A percentile compares a stretch with the other conserved stretches of the same genome.
phyloP scores from a whole-genome alignment of 805 yeast species.

The Myxozyma nipponensis region DNA sequence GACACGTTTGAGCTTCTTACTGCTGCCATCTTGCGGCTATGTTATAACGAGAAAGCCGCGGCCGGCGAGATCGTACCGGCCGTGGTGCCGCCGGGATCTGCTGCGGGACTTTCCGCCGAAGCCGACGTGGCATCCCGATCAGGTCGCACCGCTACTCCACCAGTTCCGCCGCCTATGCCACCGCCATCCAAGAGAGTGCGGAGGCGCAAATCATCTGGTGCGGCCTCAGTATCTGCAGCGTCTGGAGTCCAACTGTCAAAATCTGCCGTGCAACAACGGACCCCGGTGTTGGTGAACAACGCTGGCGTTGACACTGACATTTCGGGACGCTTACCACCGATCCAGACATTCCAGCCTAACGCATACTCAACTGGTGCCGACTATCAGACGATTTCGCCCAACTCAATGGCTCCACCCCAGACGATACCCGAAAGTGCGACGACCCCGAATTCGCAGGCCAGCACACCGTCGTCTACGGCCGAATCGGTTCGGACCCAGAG shows the following conservation, averaged over 20 bases:
- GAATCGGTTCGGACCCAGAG: conserved; percentile 6
- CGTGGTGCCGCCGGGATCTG: conserved; percentile 13
- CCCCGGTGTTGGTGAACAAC: too few species aligned
- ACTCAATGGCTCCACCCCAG: conserved; percentile 1
- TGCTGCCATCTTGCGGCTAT: conserved; percentile 62
- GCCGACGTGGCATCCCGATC: conserved; percentile 1
- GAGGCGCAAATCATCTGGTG: not conserved
- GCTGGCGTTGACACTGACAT: too few species aligned
- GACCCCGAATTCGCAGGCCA: conserved; percentile 11
- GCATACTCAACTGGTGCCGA: not conserved
- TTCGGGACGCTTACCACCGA: not conserved
- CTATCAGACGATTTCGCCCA: not conserved
- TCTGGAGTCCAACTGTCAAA: too few species aligned
- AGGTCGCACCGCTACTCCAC: conserved; percentile 18
- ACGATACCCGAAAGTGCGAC: conserved; percentile 2
- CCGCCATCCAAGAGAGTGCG: conserved; percentile 24
- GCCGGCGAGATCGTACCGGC: conserved; percentile 20
- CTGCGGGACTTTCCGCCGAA: conserved; percentile 4
- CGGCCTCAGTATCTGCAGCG: too few species aligned
- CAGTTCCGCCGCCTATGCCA: conserved; percentile 26
- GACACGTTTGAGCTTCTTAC: conserved; percentile 69
- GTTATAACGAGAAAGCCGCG: conserved; percentile 33
- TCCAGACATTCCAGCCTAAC: not conserved
- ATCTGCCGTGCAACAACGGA: too few species aligned
- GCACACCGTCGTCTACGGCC: conserved; percentile 19